These are phyloP conservation scores for Cercophora newfieldiana DNA, from an alignment of 495 filamentous ascomycete species.

Conservation along the genomic window DNA sequence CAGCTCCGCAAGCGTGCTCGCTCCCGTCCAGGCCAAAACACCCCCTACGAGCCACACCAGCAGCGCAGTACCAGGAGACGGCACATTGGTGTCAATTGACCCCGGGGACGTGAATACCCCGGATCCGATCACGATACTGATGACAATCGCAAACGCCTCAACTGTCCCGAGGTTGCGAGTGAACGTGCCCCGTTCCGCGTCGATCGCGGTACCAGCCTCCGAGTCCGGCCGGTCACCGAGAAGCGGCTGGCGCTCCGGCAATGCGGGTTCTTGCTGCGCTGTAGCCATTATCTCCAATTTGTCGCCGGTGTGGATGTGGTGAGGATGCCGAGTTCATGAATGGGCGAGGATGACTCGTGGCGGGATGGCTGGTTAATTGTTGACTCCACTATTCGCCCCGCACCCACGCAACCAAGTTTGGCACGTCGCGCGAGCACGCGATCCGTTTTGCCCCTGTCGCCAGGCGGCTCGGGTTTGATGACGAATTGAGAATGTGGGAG, in stretches of 20 bases:
- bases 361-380: not conserved
- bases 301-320: not conserved
- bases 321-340: not conserved
- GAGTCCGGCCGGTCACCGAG: not conserved
- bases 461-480: not conserved
- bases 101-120: conserved; percentile 59
- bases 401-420: too few relatives aligned
- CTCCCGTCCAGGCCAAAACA: conserved; percentile 58
- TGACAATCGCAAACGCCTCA: conserved; percentile 56
- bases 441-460: not conserved
- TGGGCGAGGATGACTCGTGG: not conserved
- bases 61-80: conserved; percentile 53
- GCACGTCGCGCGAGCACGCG: not conserved
- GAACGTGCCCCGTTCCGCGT: conserved; percentile 37
- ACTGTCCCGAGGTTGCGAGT: conserved; percentile 48
- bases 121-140: conserved; percentile 57
- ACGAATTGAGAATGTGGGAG: not conserved
- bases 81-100: conserved; percentile 56
- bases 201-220: not conserved
- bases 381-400: not conserved
- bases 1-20: conserved; percentile 54
- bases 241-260: not conserved
- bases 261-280: not conserved
- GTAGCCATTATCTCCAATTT: not conserved
- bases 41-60: conserved; percentile 55